Evolutionary conservation across 2,329 filamentous ascomycete genomes (phyloP).

Genomic region (Exophiala alcalophila): DNA sequence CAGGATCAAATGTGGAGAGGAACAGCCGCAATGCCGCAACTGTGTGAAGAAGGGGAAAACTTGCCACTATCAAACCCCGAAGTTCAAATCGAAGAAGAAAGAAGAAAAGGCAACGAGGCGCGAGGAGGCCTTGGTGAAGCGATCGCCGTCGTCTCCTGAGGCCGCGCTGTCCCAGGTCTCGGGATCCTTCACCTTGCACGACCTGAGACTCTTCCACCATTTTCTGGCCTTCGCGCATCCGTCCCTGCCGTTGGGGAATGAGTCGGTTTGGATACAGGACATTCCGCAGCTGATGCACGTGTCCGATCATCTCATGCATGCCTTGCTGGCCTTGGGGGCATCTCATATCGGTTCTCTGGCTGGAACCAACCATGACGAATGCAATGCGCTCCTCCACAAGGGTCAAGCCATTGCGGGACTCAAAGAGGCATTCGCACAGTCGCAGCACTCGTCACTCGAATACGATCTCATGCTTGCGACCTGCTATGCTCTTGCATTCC

Average conservation of each 20-base stretch:
- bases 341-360: conserved; percentile 53
- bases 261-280: conserved; percentile 63
- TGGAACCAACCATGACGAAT: conserved; percentile 48
- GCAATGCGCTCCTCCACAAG: conserved; percentile 61
- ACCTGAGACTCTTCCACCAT: conserved; percentile 53
- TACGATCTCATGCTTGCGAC: conserved; percentile 32
- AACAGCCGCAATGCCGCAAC: conserved; percentile 7
- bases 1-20: conserved; percentile 15
- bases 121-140: background rate
- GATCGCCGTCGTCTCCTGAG: background rate
- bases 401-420: conserved; percentile 62
- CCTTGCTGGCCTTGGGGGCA: conserved; percentile 64
- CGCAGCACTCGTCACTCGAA: conserved; percentile 22
- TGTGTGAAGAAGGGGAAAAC: conserved; percentile 1
- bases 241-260: conserved; percentile 61
- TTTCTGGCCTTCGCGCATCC: conserved; percentile 54
- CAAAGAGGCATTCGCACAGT: conserved; percentile 49
- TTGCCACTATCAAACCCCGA: conserved; percentile 8
- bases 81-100: background rate
- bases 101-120: background rate
- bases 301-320: conserved; percentile 67
- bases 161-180: background rate
- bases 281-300: conserved; percentile 64
- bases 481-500: conserved; percentile 33
- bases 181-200: conserved; percentile 25